phyloP scores from a whole-genome alignment of 2,329 filamentous ascomycete genomes.

The Sarocladium brachiariae region DNA sequence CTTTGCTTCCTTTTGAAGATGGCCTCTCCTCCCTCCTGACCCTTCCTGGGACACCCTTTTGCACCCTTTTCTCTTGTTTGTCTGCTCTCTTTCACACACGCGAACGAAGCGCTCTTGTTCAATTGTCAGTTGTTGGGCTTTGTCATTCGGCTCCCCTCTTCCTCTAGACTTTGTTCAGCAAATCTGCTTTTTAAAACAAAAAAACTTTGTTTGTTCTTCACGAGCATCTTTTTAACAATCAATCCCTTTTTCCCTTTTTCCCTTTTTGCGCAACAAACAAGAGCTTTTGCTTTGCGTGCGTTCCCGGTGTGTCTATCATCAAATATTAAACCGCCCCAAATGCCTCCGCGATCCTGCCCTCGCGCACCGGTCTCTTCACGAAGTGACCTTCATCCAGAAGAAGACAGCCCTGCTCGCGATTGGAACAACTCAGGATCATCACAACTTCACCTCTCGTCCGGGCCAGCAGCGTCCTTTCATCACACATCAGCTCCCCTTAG shows the following conservation, averaged over 20 bases:
- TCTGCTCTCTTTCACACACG: conserved; percentile 2
- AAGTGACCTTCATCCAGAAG: conserved; percentile 4
- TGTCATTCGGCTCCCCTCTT: too few relatives aligned
- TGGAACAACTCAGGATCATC: background rate
- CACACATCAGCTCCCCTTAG: background rate
- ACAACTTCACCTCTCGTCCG: background rate
- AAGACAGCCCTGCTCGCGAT: background rate
- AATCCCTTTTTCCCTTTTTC: background rate
- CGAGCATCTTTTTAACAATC: background rate
- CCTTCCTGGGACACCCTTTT: background rate
- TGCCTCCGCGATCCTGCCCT: conserved; percentile 4
- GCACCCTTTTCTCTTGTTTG: background rate
- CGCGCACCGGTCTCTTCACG: conserved; percentile 2
- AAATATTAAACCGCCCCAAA: background rate
- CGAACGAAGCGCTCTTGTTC: too few relatives aligned
- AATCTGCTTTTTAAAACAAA: too few relatives aligned
- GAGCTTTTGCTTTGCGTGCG: background rate
- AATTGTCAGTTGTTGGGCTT: too few relatives aligned
- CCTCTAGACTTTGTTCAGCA: too few relatives aligned
- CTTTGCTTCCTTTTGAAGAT: background rate
- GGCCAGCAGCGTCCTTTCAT: background rate
- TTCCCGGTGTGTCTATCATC: too few relatives aligned
- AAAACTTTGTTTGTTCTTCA: too few relatives aligned
- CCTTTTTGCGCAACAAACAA: background rate
- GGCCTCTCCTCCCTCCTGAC: background rate